phyloP scores from a whole-genome alignment of 805 yeast species.

The Spencermartinsiella europaea region DNA sequence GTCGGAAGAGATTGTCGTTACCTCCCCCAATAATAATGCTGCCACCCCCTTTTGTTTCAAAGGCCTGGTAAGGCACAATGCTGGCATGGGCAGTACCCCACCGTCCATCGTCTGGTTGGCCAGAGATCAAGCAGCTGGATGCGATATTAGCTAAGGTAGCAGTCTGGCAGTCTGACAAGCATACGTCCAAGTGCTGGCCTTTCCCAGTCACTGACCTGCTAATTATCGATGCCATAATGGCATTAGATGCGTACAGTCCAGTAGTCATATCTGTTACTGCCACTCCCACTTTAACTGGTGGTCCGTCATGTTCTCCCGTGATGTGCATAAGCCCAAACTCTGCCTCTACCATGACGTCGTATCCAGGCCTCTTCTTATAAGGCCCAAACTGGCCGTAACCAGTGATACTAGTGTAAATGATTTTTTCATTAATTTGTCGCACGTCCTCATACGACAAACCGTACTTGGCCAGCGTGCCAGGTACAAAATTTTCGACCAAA shows the following conservation, averaged over 20 bases:
- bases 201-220: slow-evolving; percentile 26
- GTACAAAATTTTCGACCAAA: slow-evolving; percentile 37
- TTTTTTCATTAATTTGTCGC: slow-evolving; percentile 23
- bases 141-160: slow-evolving; percentile 39
- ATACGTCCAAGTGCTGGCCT: slow-evolving; percentile 37
- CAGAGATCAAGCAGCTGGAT: slow-evolving; percentile 34
- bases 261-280: slow-evolving; percentile 41
- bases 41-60: slow-evolving; percentile 34
- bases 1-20: slow-evolving; percentile 35
- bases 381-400: slow-evolving; percentile 43
- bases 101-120: slow-evolving; percentile 36
- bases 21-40: slow-evolving; percentile 40
- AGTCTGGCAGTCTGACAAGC: slow-evolving; percentile 37
- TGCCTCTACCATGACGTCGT: slow-evolving; percentile 43
- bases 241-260: slow-evolving; percentile 36
- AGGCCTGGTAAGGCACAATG: slow-evolving; percentile 39
- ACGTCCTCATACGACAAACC: slow-evolving; percentile 33
- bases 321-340: slow-evolving; percentile 42
- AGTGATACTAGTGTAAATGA: slow-evolving; percentile 37
- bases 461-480: slow-evolving; percentile 34
- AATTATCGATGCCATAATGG: slow-evolving; percentile 36
- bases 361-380: slow-evolving; percentile 36
- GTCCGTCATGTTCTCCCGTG: slow-evolving; percentile 38
- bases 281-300: slow-evolving; percentile 40
- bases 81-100: slow-evolving; percentile 40